Evolutionary conservation across 495 filamentous ascomycete genomes (phyloP), one percentile per base, ranked within the genome.

Genomic region (Neurospora sp.): DNA sequence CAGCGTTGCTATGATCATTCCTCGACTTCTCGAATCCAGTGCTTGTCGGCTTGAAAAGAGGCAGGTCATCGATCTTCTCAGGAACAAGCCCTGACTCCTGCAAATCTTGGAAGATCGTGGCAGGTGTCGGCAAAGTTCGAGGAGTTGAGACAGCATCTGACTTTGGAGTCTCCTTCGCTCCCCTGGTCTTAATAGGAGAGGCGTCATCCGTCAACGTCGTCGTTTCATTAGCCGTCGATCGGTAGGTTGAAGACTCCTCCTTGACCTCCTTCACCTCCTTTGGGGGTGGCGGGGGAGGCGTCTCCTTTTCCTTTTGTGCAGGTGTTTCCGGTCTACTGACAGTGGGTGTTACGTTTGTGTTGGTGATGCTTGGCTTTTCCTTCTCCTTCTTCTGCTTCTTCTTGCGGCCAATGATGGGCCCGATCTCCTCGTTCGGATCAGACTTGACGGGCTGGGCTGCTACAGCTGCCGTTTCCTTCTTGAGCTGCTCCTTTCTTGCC

Each of bases 371-470:
- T 73, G 76, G 75, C 80, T 82, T 78, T 75, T 81, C 80, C 72
- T 84, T 86, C 41, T 88, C 87, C 83, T 95, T 96, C 85, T 93
- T 96, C 76, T 93, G 90, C 84, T 97, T 98, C 83, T 95, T 95
- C 84, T 96, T 96, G 44, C 94, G 85, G 39, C 93, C 93, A 46
- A 96, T 83, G 49, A 98, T 96, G 4, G 94, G 93, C 0, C 88
- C 93, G 66, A 88, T 87, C 76, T 95, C 92, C 49, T 91, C 88
- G 40, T 87, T 83, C 31, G 82, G 74, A 70, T 88, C 86, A 5
- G 85, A 82, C 75, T 93, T 91, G 74, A 89, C 86, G 14, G 82
- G 77, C 49, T 85, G 83, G 7, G 79, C 74, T 10, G 86, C 81
- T 73, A 91, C 84, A 62, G 82, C 77, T 16, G 85, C 82, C 9